phyloP scores from a whole-genome alignment of 768 basidiomycete genomes.

The Lentinula detonsa region DNA sequence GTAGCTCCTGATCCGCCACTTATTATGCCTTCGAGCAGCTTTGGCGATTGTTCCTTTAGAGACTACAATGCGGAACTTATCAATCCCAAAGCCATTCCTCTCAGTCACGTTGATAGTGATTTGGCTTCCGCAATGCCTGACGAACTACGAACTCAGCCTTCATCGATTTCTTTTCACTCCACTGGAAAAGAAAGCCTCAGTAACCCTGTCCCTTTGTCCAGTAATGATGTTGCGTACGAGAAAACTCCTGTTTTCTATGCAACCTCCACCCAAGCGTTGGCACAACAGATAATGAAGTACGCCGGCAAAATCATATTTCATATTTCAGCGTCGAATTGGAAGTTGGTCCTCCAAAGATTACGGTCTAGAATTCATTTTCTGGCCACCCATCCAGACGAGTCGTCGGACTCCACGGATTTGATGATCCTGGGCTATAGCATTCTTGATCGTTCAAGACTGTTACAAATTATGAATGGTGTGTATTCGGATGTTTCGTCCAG shows the following conservation, averaged over 20 bases:
- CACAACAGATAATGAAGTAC: conserved; percentile 60
- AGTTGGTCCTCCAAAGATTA: conserved; percentile 65
- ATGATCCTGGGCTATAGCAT: conserved; percentile 74
- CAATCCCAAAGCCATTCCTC: conserved; percentile 12
- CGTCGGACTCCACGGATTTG: conserved; percentile 64
- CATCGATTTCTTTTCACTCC: conserved; percentile 23
- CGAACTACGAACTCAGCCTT: conserved; percentile 34
- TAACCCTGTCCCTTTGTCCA: conserved; percentile 35
- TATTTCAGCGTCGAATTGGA: conserved; percentile 87
- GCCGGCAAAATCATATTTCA: conserved; percentile 79
- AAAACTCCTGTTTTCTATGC: conserved; percentile 57
- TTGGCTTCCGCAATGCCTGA: conserved; percentile 6
- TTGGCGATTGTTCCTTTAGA: conserved; percentile 59
- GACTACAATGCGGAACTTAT: conserved; percentile 53
- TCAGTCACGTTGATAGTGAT: conserved; percentile 5
- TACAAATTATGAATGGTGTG: conserved; percentile 65
- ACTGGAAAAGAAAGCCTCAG: conserved; percentile 28
- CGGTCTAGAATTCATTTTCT: conserved; percentile 64
- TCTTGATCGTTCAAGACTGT: conserved; percentile 62
- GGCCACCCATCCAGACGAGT: conserved; percentile 22
- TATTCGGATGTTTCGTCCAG: conserved; percentile 3
- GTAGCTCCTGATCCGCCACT: conserved; percentile 46
- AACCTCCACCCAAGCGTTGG: conserved; percentile 48
- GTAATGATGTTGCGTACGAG: conserved; percentile 42
- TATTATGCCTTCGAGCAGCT: conserved; percentile 54